These are phyloP conservation scores for Citrus unshiu DNA, from an alignment of 345 rosid species.

Conservation along the genomic window DNA sequence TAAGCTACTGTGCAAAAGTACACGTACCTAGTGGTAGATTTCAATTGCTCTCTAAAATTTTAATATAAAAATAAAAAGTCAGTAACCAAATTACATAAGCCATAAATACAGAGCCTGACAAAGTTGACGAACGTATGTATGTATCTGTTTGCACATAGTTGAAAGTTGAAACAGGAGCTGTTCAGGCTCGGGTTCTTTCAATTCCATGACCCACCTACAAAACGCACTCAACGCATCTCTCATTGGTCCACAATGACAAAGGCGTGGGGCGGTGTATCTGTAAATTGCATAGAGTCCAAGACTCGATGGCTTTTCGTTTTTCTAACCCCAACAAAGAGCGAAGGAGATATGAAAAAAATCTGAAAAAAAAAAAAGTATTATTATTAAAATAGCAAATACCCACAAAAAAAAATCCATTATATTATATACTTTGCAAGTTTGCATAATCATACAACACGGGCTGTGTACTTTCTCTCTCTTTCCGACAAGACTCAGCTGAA, in stretches of 20 bases:
- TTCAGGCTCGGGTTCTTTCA: background rate
- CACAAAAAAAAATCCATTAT: too few relatives aligned
- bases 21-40: too few relatives aligned
- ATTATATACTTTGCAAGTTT: background rate
- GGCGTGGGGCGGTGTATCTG: constrained; percentile 29
- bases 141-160: background rate
- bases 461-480: background rate
- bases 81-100: background rate
- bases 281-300: background rate
- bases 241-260: constrained; percentile 23
- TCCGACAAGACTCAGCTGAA: background rate
- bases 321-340: background rate
- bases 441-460: background rate
- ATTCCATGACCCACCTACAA: constrained; percentile 25
- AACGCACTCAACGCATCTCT: constrained; percentile 17
- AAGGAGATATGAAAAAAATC: background rate
- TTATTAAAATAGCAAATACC: background rate
- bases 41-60: background rate
- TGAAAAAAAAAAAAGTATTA: too few relatives aligned
- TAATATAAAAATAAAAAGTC: background rate
- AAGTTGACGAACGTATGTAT: background rate
- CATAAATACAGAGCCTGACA: constrained; percentile 10
- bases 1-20: too few relatives aligned
- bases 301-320: background rate
- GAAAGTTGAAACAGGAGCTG: constrained; percentile 11